Evolutionary conservation across 805 yeast species (phyloP), one percentile per base, ranked within the genome.

Genomic region (Yamadazyma olivae): DNA sequence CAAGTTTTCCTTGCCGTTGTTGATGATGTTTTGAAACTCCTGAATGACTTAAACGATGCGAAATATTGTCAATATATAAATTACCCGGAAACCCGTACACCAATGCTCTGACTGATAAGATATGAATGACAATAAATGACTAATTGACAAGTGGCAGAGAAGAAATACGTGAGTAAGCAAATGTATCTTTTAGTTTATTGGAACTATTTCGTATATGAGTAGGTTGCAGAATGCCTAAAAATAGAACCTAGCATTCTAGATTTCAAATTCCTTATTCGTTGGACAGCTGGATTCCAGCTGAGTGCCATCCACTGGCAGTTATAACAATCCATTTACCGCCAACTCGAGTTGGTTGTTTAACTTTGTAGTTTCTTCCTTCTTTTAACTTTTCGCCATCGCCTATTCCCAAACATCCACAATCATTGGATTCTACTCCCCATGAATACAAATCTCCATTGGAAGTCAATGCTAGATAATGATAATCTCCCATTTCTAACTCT

Each of bases 291-390:
- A 84, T 61, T 1, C 88, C 89, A 29, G 81, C 78, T 5, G 87
- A 74, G 39, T 84, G 93, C 91, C 91, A 84, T 1, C 93, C 95
- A 12, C 79, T 81, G 5, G 90, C 87, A 1, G 84, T 73, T 22
- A 83, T 71, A 0, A 80, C 79, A 15, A 82, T 55, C 51, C 81
- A 77, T 21, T 61, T 59, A 3, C 76, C 76, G n/a, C 30, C 32
- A 12, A 45, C 38, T 15, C 16, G 13, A 5, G 24, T 29, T 2
- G 49, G 46, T 6, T 26, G 15, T 17, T 14, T 35, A 1, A 41
- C 40, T 9, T 15, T 15, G 14, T 5, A 75, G 58, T 30, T 50
- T 50, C 43, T 28, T 5, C 48, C 48, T 19, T 38, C 40, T 20
- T 24, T 20, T 17, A 24, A 6, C 17, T 37, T 34, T 1, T 27